phyloP scores from a whole-genome alignment of 768 basidiomycete species.

The Psilocybe subaeruginosa region DNA sequence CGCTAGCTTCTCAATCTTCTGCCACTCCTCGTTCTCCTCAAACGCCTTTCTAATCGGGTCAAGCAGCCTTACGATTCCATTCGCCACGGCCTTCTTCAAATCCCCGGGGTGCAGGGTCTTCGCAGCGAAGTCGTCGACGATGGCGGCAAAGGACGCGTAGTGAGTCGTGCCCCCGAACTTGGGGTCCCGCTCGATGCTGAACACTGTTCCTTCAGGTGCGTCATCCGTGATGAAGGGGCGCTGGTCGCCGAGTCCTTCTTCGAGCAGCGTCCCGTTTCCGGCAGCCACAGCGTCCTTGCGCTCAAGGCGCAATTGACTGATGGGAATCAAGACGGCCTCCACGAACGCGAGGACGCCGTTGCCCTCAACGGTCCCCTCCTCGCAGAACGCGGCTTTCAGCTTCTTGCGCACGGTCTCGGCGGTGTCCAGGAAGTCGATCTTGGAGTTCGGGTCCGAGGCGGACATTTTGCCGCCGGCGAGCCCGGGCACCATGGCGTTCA shows the following conservation, averaged over 20 bases:
- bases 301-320: conserved; percentile 75
- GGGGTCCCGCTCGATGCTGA: conserved; percentile 76
- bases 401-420: conserved; percentile 86
- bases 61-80: conserved; percentile 73
- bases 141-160: conserved; percentile 63
- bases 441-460: conserved; percentile 95
- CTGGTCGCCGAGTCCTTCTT: conserved; percentile 51
- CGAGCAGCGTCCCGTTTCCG: conserved; percentile 46
- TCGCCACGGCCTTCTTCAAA: conserved; percentile 78
- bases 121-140: conserved; percentile 75
- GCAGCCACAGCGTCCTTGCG: conserved; percentile 29
- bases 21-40: conserved; percentile 79
- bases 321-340: conserved; percentile 86
- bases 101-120: conserved; percentile 89
- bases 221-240: conserved; percentile 65
- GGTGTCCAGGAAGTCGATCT: conserved; percentile 95
- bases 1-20: conserved; percentile 72
- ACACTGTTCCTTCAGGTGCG: conserved; percentile 82
- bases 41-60: conserved; percentile 83
- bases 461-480: conserved; percentile 98
- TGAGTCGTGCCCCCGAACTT: conserved; percentile 84
- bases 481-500: conserved; percentile 98
- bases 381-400: conserved; percentile 91
- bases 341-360: conserved; percentile 91
- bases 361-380: conserved; percentile 85